Base-by-base conservation (phyloP, 192 early-diverging fungal genomes). In the Glomus cerebriforme region DNA sequence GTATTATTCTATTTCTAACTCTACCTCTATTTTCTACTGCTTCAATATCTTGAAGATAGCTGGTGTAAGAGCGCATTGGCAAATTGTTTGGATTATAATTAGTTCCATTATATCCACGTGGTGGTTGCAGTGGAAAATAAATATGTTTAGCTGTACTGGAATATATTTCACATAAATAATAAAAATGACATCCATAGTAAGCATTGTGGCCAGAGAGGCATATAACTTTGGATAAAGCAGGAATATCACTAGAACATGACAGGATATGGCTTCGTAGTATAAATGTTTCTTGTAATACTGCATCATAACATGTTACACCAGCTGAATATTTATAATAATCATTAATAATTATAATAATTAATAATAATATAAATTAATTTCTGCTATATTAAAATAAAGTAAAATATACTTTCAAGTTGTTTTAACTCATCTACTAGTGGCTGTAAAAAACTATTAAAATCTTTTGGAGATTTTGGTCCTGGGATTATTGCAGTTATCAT, bases 361-460 rank as follows among this genome's bases (percentile, higher is more conserved):
- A n/a, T n/a, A n/a, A n/a, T n/a, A n/a, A n/a, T n/a, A n/a, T n/a
- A n/a, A n/a, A n/a, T n/a, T n/a, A n/a, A n/a, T n/a, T n/a, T n/a
- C n/a, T n/a, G n/a, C n/a, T n/a, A n/a, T n/a, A n/a, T n/a, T n/a
- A n/a, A n/a, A 24, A n/a, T n/a, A n/a, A 22, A 7, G 1, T 60
- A 60, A 60, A 24, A n/a, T 24, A n/a, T 60, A 60, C 59, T 17
- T 60, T 60, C 59, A 60, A 60, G 59, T 19, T 24, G 24, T n/a
- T 60, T 60, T 60, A 60, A 17, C 4, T 60, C 19, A 7, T 60
- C 59, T 60, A 60, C 24, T 7, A 60, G 59, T 60, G 59, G 59
- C 4, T 60, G 1, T 60, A 60, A 60, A 17, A 60, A 60, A 60
- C 59, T 60, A 60, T 60, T 60, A 60, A 60, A 60, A 67, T 67